Conservation (phyloP, 768 basidiomycete species). For the Suillus placidus region DNA sequence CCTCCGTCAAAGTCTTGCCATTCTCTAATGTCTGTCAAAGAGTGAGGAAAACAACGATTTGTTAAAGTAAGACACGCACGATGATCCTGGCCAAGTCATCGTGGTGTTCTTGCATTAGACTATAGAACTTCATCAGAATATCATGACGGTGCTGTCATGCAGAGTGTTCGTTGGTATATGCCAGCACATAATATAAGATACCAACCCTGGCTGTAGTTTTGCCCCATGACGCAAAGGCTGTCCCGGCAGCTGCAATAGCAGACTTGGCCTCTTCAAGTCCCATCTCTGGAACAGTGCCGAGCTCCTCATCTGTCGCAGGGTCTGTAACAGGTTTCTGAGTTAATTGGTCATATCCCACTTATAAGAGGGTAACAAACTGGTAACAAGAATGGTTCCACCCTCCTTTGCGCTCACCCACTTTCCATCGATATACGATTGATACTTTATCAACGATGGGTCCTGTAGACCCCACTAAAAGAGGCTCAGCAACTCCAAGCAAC, state of each 20-base stretch:
- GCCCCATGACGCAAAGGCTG: constrained; percentile 85
- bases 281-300: constrained; percentile 92
- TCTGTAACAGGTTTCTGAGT: constrained; percentile 48
- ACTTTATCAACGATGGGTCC: constrained; percentile 74
- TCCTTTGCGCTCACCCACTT: constrained; percentile 84
- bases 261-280: constrained; percentile 78
- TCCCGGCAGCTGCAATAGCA: constrained; percentile 81
- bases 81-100: constrained; percentile 90
- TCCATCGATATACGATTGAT: constrained; percentile 80
- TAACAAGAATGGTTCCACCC: constrained; percentile 72
- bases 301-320: constrained; percentile 81
- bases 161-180: background rate
- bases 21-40: constrained; percentile 79
- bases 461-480: constrained; percentile 67
- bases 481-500: constrained; percentile 4
- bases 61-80: constrained; percentile 44
- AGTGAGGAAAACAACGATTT: constrained; percentile 15
- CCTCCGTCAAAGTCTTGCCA: constrained; percentile 87
- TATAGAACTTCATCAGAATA: constrained; percentile 76
- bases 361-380: constrained; percentile 53
- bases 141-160: constrained; percentile 72
- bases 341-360: background rate
- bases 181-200: background rate
- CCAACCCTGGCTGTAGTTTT: constrained; percentile 84
- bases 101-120: constrained; percentile 77